Conservation (phyloP, 495 filamentous ascomycete species). For the Aspergillus conjunctus region DNA sequence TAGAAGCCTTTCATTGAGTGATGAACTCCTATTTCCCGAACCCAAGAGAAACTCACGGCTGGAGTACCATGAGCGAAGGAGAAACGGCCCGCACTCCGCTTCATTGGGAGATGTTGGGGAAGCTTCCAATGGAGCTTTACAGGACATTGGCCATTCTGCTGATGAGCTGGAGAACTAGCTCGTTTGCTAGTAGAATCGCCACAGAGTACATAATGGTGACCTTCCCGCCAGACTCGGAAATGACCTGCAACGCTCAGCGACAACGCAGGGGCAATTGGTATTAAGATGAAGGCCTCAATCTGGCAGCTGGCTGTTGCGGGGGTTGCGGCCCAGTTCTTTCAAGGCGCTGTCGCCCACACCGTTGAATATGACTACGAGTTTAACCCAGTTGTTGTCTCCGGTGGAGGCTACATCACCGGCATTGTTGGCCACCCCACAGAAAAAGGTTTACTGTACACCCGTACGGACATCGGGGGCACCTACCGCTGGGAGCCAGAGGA, state of each 20-base stretch:
- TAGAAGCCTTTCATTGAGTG: neutral
- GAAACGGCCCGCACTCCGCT: conserved; percentile 16
- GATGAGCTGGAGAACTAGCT: neutral
- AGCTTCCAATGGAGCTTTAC: neutral
- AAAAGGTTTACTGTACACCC: conserved; percentile 60
- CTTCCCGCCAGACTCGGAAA: neutral
- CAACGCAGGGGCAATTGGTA: neutral
- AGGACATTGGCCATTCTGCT: too few species aligned
- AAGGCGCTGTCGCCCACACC: conserved; percentile 5
- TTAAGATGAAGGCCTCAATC: neutral
- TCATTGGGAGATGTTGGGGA: neutral
- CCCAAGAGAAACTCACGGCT: too few species aligned
- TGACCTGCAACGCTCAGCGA: neutral
- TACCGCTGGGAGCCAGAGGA: conserved; percentile 55
- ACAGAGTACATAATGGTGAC: conserved; percentile 3
- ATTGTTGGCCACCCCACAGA: conserved; percentile 60
- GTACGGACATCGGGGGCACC: conserved; percentile 64
- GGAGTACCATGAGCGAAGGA: neutral
- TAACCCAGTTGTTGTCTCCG: conserved; percentile 29
- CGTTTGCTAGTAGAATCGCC: neutral
- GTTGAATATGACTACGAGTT: conserved; percentile 18
- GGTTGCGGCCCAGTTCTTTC: neutral
- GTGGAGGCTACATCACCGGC: conserved; percentile 62
- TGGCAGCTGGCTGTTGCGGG: conserved; percentile 7
- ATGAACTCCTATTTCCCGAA: conserved; percentile 8